Conservation (phyloP, 768 basidiomycete species). For the Pulveroboletus sp. region DNA sequence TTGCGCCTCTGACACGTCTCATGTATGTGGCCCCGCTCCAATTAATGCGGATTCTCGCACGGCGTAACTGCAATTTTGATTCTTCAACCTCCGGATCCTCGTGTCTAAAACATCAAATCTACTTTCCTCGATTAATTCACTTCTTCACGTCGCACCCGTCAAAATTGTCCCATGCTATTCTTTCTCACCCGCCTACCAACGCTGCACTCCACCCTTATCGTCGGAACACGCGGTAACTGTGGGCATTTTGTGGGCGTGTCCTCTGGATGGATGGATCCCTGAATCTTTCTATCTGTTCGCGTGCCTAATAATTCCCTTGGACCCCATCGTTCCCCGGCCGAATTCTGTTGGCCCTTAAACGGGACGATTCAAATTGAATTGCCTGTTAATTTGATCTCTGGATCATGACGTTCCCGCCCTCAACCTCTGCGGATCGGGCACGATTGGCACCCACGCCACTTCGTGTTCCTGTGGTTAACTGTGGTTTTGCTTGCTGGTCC, state of each 20-base stretch:
- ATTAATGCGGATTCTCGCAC: slow-evolving; percentile 1
- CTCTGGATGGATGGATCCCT: slow-evolving; percentile 1
- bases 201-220: not conserved
- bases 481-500: slow-evolving; percentile 11
- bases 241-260: slow-evolving; percentile 1
- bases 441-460: not conserved
- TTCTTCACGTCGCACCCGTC: not conserved
- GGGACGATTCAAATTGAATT: slow-evolving; percentile 8
- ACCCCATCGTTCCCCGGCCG: slow-evolving; percentile 1
- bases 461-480: slow-evolving; percentile 2
- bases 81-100: slow-evolving; percentile 26
- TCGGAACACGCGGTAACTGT: slow-evolving; percentile 14
- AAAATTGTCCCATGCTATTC: not conserved
- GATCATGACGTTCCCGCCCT: slow-evolving; percentile 6
- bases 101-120: slow-evolving; percentile 10
- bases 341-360: slow-evolving; percentile 9
- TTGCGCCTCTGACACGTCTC: slow-evolving; percentile 6
- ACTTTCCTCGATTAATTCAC: slow-evolving; percentile 6
- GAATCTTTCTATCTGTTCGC: not conserved
- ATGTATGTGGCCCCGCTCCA: slow-evolving; percentile 6
- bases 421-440: not conserved
- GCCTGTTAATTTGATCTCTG: slow-evolving; percentile 2
- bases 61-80: slow-evolving; percentile 22
- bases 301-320: not conserved
- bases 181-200: not conserved